Percentiles rank a stretch among this genome's conserved stretches.
Conservation (phyloP, 768 basidiomycete genomes). For the Suillus lakei region DNA sequence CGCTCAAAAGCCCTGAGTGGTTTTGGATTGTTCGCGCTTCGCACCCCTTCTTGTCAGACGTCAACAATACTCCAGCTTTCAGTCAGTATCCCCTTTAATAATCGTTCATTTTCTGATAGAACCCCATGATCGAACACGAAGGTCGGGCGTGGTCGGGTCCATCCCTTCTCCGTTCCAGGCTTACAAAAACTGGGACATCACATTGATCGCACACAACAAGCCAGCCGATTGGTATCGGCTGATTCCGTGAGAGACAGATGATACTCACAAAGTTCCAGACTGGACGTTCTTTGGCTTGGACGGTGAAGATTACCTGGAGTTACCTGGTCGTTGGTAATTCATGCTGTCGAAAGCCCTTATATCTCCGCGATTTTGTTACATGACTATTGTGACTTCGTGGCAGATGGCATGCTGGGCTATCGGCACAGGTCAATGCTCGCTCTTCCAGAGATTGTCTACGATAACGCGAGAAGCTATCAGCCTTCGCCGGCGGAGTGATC, state of each 20-base stretch:
- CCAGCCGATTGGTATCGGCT: background rate
- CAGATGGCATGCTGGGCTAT: background rate
- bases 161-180: background rate
- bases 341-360: background rate
- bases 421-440: background rate
- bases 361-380: background rate
- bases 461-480: constrained; percentile 14
- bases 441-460: constrained; percentile 8
- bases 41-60: background rate
- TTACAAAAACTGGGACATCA: background rate
- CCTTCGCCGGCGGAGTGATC: background rate
- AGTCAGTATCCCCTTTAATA: constrained; percentile 2
- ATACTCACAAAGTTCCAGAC: background rate
- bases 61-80: background rate
- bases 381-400: background rate
- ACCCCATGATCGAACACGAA: background rate
- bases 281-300: constrained; percentile 1
- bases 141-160: background rate
- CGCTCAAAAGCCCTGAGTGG: background rate
- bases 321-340: background rate
- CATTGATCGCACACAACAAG: background rate
- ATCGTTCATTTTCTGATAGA: background rate
- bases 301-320: background rate
- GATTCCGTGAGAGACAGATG: constrained; percentile 3
- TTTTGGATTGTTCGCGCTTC: background rate